A percentile compares a stretch with the other conserved stretches of the same genome.
phyloP scores from a whole-genome alignment of 2,329 filamentous ascomycete species.

The Calonectria pteridis region DNA sequence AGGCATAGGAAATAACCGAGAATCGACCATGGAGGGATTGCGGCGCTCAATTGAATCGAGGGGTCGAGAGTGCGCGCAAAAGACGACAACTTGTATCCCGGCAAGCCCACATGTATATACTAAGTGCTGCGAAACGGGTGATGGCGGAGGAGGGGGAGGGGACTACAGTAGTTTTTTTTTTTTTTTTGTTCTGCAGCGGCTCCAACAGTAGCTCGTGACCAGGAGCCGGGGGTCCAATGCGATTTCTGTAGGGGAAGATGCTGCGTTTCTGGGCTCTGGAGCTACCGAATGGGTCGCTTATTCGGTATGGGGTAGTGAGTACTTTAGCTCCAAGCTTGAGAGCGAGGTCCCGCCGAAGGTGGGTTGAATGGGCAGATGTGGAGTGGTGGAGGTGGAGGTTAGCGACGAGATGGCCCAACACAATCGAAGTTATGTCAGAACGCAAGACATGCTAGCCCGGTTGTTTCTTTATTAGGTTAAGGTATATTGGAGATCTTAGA shows the following conservation, averaged over 20 bases:
- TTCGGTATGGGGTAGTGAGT: constrained; percentile 38
- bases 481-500: neutral
- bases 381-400: constrained; percentile 42
- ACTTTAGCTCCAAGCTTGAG: constrained; percentile 40
- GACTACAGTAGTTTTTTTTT: constrained; percentile 29
- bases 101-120: constrained; percentile 9
- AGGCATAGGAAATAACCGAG: constrained; percentile 20
- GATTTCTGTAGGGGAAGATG: constrained; percentile 36
- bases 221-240: constrained; percentile 35
- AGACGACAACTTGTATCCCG: neutral
- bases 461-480: neutral
- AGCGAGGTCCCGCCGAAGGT: constrained; percentile 47
- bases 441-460: neutral
- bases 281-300: constrained; percentile 44
- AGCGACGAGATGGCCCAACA: constrained; percentile 26
- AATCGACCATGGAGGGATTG: neutral
- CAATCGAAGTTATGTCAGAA: neutral
- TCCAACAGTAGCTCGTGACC: constrained; percentile 40
- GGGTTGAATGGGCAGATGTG: constrained; percentile 47
- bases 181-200: constrained; percentile 41
- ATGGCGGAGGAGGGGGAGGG: constrained; percentile 33
- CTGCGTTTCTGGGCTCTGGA: constrained; percentile 37
- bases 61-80: neutral
- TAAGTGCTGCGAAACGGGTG: constrained; percentile 6
- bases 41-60: constrained; percentile 9